Conservation (phyloP, 2,329 filamentous ascomycete species). For the Periconia macrospinosa region DNA sequence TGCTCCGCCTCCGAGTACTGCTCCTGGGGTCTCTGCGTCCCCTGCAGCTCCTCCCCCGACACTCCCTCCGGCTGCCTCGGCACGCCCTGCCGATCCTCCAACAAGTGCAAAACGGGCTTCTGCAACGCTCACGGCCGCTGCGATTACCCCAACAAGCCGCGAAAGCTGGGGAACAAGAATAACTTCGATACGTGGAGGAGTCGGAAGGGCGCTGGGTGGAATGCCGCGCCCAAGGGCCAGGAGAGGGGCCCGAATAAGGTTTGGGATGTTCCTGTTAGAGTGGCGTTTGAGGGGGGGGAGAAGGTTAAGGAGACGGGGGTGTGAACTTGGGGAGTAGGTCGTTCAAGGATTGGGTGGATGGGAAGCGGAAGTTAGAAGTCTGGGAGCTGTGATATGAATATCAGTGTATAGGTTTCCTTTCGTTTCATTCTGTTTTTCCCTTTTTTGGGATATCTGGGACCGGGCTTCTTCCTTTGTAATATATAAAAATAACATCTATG, state of each 20-base stretch:
- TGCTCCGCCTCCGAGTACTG: conserved; percentile 32
- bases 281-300: conserved; percentile 26
- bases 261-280: conserved; percentile 30
- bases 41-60: conserved; percentile 11
- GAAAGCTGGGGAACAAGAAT: conserved; percentile 17
- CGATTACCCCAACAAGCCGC: conserved; percentile 29
- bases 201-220: conserved; percentile 11
- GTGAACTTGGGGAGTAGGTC: no score
- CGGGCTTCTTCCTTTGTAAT: no score
- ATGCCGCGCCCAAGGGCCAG: conserved; percentile 22
- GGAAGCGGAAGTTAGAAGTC: no score
- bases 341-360: no score
- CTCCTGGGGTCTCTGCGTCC: conserved; percentile 29
- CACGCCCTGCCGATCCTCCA: conserved; percentile 24
- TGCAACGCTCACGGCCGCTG: conserved; percentile 34
- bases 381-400: no score
- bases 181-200: conserved; percentile 16
- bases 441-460: no score
- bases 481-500: no score
- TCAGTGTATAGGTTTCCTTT: no score
- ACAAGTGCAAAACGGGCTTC: conserved; percentile 36
- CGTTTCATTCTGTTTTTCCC: no score
- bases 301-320: conserved; percentile 22
- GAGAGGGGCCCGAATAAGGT: conserved; percentile 34
- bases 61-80: conserved; percentile 22